These are phyloP conservation scores for Chrysanthemum seticuspe DNA, from an alignment of 129 eudicot species.

Conservation along the genomic window DNA sequence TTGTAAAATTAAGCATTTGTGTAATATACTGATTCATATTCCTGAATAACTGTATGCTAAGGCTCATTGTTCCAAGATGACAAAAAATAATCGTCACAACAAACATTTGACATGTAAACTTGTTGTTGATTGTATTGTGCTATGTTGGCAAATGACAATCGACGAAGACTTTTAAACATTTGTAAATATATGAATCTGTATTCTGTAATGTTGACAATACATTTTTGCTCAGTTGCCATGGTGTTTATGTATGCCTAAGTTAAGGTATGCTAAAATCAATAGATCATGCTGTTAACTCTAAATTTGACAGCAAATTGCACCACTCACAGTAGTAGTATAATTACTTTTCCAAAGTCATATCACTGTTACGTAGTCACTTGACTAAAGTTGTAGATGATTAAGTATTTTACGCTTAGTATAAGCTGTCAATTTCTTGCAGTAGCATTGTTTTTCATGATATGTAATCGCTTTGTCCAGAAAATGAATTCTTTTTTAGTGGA, in stretches of 20 bases:
- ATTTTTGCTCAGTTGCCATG: not conserved
- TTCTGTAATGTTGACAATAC: not conserved
- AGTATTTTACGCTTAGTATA: too few species aligned
- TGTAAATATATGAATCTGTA: slow-evolving; percentile 2
- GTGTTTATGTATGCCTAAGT: not conserved
- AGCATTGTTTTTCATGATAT: too few species aligned
- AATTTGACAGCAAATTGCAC: too few species aligned
- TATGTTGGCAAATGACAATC: not conserved
- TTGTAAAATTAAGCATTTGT: slow-evolving; percentile 20
- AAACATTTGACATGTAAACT: slow-evolving; percentile 25
- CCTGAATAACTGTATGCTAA: not conserved
- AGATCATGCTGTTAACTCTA: too few species aligned
- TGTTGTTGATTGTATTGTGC: not conserved
- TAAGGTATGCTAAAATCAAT: too few species aligned
- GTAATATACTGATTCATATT: slow-evolving; percentile 13
- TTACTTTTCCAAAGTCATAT: too few species aligned
- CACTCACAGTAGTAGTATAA: too few species aligned
- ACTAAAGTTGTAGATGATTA: too few species aligned
- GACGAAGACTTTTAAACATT: not conserved
- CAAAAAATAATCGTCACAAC: not conserved
- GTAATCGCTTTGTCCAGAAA: too few species aligned
- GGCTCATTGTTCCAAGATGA: slow-evolving; percentile 13
- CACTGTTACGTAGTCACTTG: too few species aligned
- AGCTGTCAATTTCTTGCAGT: too few species aligned
- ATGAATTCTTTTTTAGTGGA: too few species aligned